Conservation (phyloP, 306 rosid species). For the Bauhinia variegata region DNA sequence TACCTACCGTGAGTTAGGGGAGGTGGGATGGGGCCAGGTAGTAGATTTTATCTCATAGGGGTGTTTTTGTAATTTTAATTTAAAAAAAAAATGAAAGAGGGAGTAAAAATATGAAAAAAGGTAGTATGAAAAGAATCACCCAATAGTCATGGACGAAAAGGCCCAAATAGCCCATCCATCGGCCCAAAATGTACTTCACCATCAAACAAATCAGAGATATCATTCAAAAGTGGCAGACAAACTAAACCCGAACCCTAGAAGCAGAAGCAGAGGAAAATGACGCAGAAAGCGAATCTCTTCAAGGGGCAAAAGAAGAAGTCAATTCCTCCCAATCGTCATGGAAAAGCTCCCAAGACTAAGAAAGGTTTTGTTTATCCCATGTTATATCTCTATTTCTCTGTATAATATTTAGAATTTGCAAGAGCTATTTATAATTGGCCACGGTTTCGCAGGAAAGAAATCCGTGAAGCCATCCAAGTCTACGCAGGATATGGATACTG, state of each 20-base stretch:
- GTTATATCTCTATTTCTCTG: background rate
- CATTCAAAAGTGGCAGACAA: background rate
- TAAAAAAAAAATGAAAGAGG: no score
- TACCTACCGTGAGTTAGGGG: no score
- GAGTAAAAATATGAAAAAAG: no score
- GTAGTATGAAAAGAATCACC: no score
- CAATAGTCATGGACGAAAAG: no score
- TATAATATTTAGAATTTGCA: no score
- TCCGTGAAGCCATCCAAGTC: conserved; percentile 67
- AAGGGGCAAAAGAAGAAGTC: conserved; percentile 76
- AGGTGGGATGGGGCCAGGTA: no score
- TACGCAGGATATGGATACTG: conserved; percentile 79
- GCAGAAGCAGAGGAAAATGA: conserved; percentile 47
- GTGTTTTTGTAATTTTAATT: no score
- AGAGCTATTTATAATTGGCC: background rate
- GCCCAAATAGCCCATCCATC: no score
- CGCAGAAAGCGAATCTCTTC: conserved; percentile 71
- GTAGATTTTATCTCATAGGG: no score
- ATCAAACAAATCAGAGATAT: no score
- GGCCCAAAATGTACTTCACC: no score
- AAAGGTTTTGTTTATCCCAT: conserved; percentile 47
- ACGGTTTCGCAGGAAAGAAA: conserved; percentile 59
- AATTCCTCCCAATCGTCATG: conserved; percentile 79
- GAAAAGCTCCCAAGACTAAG: conserved; percentile 61
- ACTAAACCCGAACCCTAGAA: conserved; percentile 21